Evolutionary conservation across 2,329 filamentous ascomycete genomes (phyloP), one percentile per base, ranked within the genome.

Genomic region (Beauveria sp.): DNA sequence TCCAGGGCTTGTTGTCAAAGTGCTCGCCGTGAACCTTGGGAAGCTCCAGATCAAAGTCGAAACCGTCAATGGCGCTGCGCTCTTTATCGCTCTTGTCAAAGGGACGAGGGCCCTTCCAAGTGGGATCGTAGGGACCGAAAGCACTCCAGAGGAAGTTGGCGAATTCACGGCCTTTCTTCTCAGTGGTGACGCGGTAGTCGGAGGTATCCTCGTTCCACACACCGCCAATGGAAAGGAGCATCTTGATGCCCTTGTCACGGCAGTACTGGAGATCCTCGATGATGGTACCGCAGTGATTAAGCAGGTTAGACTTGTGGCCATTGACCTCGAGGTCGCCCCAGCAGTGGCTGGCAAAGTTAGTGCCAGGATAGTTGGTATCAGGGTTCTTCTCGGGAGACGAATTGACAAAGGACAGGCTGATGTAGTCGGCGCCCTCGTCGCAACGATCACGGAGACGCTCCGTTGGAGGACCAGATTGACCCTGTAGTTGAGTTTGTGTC

Each of bases 181-280:
- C 63, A 20, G 64, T 69, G 5, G 68, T 64, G 20, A 78, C 70
- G 4, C 66, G 62, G 62, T 77, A 77, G 67, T 76, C 70, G 65
- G 68, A 71, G 40, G 24, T 55, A 22, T 53, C 60, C 1, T 46
- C 50, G 22, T 67, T 65, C 46, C 67, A 71, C 1, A 65, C 68
- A 26, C 77, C 77, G 8, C 76, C 77, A 34, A 79, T 74, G 66
- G 74, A 74, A 20, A 80, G 67, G 42, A 79, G 67, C 43, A 80
- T 67, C 70, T 79, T 79, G 64, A 78, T 74, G 61, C 76, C 75
- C 55, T 69, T 71, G 26, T 65, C 52, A 67, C 77, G 74, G 69
- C 77, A 80, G 66, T 74, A 73, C 28, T 71, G 66, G 59, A 79
- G 77, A 60, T 78, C 76, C 38, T 69, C 59, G 65, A 75, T 71